Conservation (phyloP, 768 basidiomycete genomes). For the Termitomyces sp. region DNA sequence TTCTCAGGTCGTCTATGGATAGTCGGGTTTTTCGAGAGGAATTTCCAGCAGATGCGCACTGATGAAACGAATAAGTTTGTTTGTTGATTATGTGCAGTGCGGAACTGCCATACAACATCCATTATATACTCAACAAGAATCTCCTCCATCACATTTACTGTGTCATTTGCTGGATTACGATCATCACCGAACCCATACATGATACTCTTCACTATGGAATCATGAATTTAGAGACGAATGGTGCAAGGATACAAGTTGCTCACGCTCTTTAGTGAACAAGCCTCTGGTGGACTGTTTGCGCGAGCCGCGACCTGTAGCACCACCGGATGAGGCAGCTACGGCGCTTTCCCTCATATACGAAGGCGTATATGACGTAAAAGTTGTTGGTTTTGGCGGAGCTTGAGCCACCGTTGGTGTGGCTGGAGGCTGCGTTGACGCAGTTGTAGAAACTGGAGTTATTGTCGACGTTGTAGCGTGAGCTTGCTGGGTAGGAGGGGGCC, state of each 20-base stretch:
- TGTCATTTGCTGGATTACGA: constrained; percentile 81
- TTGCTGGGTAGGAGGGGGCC: constrained; percentile 22
- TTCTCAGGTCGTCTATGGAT: constrained; percentile 82
- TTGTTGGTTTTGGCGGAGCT: constrained; percentile 35
- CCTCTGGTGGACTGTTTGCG: constrained; percentile 72
- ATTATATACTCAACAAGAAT: constrained; percentile 88
- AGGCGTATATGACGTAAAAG: constrained; percentile 58
- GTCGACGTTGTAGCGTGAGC: constrained; percentile 17
- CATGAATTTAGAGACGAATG: constrained; percentile 1
- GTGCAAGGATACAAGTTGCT: constrained; percentile 24
- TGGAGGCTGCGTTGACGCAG: constrained; percentile 26
- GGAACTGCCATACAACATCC: constrained; percentile 66
- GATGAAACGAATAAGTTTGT: constrained; percentile 9
- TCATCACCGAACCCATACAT: constrained; percentile 97
- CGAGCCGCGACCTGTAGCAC: constrained; percentile 42
- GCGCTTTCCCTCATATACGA: constrained; percentile 47
- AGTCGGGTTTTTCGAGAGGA: constrained; percentile 69
- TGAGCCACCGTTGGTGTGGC: constrained; percentile 22
- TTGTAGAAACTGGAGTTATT: constrained; percentile 24
- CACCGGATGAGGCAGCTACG: constrained; percentile 34
- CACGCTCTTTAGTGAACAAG: constrained; percentile 78
- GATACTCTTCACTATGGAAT: constrained; percentile 63
- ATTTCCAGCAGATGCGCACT: constrained; percentile 76
- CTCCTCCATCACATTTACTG: constrained; percentile 91
- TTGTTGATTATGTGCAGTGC: constrained; percentile 4